A percentile compares a stretch with the other conserved stretches of the same genome.
These are phyloP conservation scores for Violaceomyces palustris DNA, from an alignment of 1,284 basidiomycete genomes.

Conservation along the genomic window DNA sequence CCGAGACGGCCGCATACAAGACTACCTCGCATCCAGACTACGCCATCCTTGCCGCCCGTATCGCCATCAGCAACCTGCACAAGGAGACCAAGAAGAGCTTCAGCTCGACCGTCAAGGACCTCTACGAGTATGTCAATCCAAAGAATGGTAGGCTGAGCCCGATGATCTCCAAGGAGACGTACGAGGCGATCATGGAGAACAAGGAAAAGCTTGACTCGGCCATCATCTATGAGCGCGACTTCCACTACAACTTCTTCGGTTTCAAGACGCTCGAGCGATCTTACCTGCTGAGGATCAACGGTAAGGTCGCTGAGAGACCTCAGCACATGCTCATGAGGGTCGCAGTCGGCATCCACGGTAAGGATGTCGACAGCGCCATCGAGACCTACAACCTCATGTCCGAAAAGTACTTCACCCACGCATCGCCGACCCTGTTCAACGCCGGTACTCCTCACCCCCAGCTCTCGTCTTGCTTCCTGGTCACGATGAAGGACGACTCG, in stretches of 20 bases:
- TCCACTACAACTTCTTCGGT: slow-evolving; percentile 82
- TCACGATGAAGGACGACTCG: slow-evolving; percentile 97
- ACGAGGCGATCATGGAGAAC: slow-evolving; percentile 76
- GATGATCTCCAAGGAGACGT: slow-evolving; percentile 88
- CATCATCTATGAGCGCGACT: slow-evolving; percentile 97
- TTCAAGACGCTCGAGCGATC: slow-evolving; percentile 99
- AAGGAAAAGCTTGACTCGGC: slow-evolving; percentile 82
- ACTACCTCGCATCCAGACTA: slow-evolving; percentile 94
- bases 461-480: slow-evolving; percentile 94
- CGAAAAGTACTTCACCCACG: slow-evolving; percentile 82
- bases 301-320: slow-evolving; percentile 91
- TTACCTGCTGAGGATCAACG: slow-evolving; percentile 89
- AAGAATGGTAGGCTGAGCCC: slow-evolving; percentile 76
- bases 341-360: slow-evolving; percentile 91
- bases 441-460: slow-evolving; percentile 94
- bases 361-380: slow-evolving; percentile 79
- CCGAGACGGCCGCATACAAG: slow-evolving; percentile 94
- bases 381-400: slow-evolving; percentile 85
- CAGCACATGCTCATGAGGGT: slow-evolving; percentile 99
- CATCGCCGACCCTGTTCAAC: slow-evolving; percentile 97
- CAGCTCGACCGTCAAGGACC: slow-evolving; percentile 81
- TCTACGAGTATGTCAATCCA: slow-evolving; percentile 93
- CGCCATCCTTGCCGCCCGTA: slow-evolving; percentile 93
- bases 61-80: slow-evolving; percentile 97
- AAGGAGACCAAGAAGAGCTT: slow-evolving; percentile 99